Base-by-base conservation (phyloP, 768 basidiomycete genomes). In the Rhodotorula paludigena region DNA sequence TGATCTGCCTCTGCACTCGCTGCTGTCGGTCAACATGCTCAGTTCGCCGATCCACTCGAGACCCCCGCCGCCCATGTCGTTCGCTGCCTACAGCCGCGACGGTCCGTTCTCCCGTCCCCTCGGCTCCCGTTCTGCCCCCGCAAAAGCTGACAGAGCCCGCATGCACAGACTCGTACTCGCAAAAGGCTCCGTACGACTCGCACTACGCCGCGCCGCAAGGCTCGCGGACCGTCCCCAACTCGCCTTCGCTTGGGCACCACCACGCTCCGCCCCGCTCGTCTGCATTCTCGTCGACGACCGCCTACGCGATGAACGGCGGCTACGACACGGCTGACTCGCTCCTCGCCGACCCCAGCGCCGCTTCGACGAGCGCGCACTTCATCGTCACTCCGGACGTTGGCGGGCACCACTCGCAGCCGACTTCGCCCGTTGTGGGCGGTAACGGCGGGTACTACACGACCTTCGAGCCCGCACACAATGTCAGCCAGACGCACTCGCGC, bases 181-280 rank as follows among this genome's bases (percentile, higher is more conserved):
- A 11, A 25, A 48, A 48, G n/a, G 47, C 45, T 10, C 3, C n/a
- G 8, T 48, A 28, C 25, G 47, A 48, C 47, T 15, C 47, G n/a
- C 28, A 48, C 47, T 25, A 12, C n/a, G 8, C 44, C 23, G 44
- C n/a, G 9, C 47, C 47, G 11, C 47, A 48, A 14, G 47, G 47
- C 47, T 25, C 47, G n/a, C 47, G 47, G n/a, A 48, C 47, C 47
- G 47, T 48, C n/a, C 47, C 47, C 47, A 48, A 48, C 47, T 48
- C 47, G 47, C 47, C 47, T 28, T 48, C 47, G 47, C 23, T 48
- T 28, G 25, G 23, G 23, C 44, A 45, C 44, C 47, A 48, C 47
- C 47, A 48, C 47, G 11, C 15, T 15, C 47, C 47, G 47, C 47
- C 47, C 9, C 47, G 47, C n/a, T 48, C 47, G n/a, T 48, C n/a